Evolutionary conservation across 176 grass and related monocot genomes (phyloP).

Genomic region (Paspalum notatum): DNA sequence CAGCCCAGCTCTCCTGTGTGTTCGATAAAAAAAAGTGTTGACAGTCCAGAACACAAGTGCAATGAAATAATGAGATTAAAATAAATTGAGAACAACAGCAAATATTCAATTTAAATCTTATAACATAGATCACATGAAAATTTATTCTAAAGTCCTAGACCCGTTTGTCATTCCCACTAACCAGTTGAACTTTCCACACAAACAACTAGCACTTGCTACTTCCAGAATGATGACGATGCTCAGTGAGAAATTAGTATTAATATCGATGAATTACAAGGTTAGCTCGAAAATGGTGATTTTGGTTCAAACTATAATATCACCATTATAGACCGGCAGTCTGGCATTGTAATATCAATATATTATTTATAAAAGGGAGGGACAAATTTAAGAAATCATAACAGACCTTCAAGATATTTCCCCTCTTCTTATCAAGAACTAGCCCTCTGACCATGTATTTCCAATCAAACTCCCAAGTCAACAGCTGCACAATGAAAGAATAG

Average conservation of each 20-base stretch:
- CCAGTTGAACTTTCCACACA: constrained; percentile 2
- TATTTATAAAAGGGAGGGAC: background rate
- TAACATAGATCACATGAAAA: constrained; percentile 13
- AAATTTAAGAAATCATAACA: constrained; percentile 20
- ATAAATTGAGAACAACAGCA: background rate
- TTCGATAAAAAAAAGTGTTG: background rate
- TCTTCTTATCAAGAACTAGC: constrained; percentile 97
- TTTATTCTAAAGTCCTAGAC: background rate
- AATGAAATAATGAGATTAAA: background rate
- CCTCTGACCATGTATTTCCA: constrained; percentile 99
- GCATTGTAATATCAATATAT: background rate
- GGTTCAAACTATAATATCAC: background rate
- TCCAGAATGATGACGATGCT: constrained; percentile 3
- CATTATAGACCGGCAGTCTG: background rate
- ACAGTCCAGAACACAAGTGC: background rate
- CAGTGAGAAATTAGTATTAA: constrained; percentile 22
- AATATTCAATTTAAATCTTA: constrained; percentile 24
- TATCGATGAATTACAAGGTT: background rate
- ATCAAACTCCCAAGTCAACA: constrained; percentile 90
- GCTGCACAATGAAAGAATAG: constrained; percentile 59
- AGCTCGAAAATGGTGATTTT: constrained; percentile 11
- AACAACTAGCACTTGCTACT: constrained; percentile 13
- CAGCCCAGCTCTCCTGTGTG: no score
- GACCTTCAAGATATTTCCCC: constrained; percentile 99
- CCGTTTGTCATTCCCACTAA: constrained; percentile 1